Evolutionary conservation across 2,329 filamentous ascomycete genomes (phyloP).

Genomic region (Fusarium nematophilum): DNA sequence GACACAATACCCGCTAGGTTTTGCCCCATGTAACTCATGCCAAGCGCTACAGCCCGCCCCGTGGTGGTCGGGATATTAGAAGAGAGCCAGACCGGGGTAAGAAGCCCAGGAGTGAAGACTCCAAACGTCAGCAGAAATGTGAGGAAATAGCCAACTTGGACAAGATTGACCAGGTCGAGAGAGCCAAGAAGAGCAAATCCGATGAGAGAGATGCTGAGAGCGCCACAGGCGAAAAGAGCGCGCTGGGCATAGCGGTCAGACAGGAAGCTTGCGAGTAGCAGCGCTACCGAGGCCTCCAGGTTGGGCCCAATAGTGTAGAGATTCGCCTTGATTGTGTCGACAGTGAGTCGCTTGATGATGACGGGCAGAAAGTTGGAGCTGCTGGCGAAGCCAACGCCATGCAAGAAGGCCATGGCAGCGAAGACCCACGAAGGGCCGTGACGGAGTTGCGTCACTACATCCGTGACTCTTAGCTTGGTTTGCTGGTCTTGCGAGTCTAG

Average conservation of each 20-base stretch:
- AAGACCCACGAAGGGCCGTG: neutral
- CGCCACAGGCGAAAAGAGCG: conserved; percentile 29
- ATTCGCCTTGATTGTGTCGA: too few relatives aligned
- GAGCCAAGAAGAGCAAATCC: conserved; percentile 33
- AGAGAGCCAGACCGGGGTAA: conserved; percentile 8
- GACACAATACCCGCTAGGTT: conserved; percentile 4
- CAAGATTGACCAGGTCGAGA: conserved; percentile 29
- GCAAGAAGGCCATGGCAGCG: neutral
- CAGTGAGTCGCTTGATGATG: too few relatives aligned
- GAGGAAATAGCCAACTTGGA: conserved; percentile 36
- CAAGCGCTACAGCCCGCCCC: neutral
- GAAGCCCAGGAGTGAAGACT: conserved; percentile 30
- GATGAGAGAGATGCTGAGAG: conserved; percentile 21
- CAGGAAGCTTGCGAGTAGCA: neutral
- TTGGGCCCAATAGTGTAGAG: too few relatives aligned
- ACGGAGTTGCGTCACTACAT: neutral
- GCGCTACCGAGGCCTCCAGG: neutral
- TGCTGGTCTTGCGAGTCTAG: neutral
- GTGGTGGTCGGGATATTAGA: conserved; percentile 9
- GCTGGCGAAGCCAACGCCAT: too few relatives aligned
- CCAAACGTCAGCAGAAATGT: conserved; percentile 37
- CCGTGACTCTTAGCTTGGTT: neutral
- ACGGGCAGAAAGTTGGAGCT: too few relatives aligned
- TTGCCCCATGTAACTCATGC: conserved; percentile 1
- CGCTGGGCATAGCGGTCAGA: conserved; percentile 30